A percentile compares a stretch with the other conserved stretches of the same genome.
These are phyloP conservation scores for Fusarium tjaetaba DNA, from an alignment of 2,329 filamentous ascomycete species.

Conservation along the genomic window DNA sequence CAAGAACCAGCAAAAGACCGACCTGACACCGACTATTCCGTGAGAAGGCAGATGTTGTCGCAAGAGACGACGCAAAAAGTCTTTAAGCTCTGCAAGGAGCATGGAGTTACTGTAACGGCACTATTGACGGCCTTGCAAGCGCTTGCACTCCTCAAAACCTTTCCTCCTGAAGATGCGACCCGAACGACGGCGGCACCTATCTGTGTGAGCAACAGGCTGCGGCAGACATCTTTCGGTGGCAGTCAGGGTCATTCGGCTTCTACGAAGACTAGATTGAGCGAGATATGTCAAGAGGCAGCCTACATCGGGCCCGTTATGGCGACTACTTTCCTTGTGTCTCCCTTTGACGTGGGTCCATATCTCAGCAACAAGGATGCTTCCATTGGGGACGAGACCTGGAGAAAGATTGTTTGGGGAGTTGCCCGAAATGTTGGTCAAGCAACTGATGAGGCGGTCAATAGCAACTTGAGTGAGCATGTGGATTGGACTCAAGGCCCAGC, in stretches of 20 bases:
- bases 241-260: background rate
- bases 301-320: background rate
- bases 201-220: constrained; percentile 2
- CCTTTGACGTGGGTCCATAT: background rate
- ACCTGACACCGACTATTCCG: background rate
- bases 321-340: background rate
- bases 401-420: background rate
- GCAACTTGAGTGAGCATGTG: background rate
- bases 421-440: background rate
- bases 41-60: background rate
- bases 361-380: background rate
- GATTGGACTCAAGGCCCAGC: constrained; percentile 7
- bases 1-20: background rate
- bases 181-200: background rate
- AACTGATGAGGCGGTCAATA: background rate
- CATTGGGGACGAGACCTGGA: rapidly evolving
- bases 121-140: background rate
- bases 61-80: background rate
- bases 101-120: background rate
- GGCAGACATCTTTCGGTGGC: background rate
- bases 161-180: background rate
- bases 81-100: background rate
- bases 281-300: background rate
- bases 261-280: background rate
- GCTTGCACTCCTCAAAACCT: background rate